A percentile compares a stretch with the other conserved stretches of the same genome.
These are phyloP conservation scores for Tagetes erecta DNA, from an alignment of 129 eudicot genomes.

Conservation along the genomic window DNA sequence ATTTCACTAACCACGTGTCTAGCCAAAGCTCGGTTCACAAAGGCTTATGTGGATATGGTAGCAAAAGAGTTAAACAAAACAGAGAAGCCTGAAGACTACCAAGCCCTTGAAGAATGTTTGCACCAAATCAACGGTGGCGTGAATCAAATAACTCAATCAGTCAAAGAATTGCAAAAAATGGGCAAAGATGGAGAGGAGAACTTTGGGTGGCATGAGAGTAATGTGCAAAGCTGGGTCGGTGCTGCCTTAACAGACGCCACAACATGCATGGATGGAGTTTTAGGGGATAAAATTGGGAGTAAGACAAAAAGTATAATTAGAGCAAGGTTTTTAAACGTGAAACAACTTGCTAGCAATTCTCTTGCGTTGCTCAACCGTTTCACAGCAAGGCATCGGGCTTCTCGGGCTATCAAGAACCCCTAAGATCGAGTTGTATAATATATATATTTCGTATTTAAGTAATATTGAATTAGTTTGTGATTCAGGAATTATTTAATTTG, in stretches of 20 bases:
- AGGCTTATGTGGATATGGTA: slow-evolving; percentile 45
- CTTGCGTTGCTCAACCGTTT: slow-evolving; percentile 63
- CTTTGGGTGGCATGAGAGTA: slow-evolving; percentile 69
- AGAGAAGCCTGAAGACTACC: slow-evolving; percentile 39
- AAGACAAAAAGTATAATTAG: slow-evolving; percentile 48
- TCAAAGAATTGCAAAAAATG: slow-evolving; percentile 46
- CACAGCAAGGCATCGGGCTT: slow-evolving; percentile 58
- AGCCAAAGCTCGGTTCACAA: slow-evolving; percentile 48
- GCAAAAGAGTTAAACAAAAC: slow-evolving; percentile 39
- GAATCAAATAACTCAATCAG: slow-evolving; percentile 48
- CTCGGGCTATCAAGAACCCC: slow-evolving; percentile 46
- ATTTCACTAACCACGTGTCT: slow-evolving; percentile 57
- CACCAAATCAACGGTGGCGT: slow-evolving; percentile 55
- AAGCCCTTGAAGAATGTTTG: slow-evolving; percentile 48
- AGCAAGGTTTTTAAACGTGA: slow-evolving; percentile 59
- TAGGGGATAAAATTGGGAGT: slow-evolving; percentile 41
- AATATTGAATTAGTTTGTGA: neutral
- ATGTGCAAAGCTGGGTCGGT: slow-evolving; percentile 64
- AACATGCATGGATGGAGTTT: slow-evolving; percentile 50
- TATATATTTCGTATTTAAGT: neutral
- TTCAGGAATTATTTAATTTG: neutral
- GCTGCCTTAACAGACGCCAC: slow-evolving; percentile 60
- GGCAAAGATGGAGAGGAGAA: slow-evolving; percentile 35
- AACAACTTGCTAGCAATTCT: slow-evolving; percentile 62
- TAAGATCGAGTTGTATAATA: neutral